Evolutionary conservation across 176 grass and related monocot species (phyloP), one percentile per base, ranked within the genome.

Genomic region (Aegilops bicornis): DNA sequence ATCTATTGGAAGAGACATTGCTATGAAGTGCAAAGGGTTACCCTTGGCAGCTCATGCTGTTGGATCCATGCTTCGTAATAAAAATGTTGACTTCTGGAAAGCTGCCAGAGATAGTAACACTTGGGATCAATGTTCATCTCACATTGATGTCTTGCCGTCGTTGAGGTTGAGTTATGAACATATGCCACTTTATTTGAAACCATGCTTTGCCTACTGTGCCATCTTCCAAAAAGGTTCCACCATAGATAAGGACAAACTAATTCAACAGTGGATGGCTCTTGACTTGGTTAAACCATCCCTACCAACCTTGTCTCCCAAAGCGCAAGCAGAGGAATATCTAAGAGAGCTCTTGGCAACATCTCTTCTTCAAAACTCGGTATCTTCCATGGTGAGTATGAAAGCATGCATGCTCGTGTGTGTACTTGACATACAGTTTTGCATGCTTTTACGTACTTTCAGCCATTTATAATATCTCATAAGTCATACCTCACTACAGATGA

Each of bases 11-110:
- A 54, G 45, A 50, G 73, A 76, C 45, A 76, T 54, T 76, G 43
- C 73, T 30, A 54, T 19, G 9, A 76, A 76, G 43, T 76, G 73
- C 73, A 76, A 76, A 76, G 73, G 73, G 10, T 31, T 76, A 30
- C 73, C 73, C 73, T 11, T 76, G 45, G 73, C 73, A 52, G 73
- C 73, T 20, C 73, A 76, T 76, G 73, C 45, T 54, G 24, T 76
- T 50, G 73, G 42, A 76, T 76, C 73, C 73, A 76, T 76, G 73
- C 73, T 76, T 50, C 73, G 24, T 30, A 76, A 76, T 50, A 52
- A 76, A 76, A 76, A 23, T 20, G 16, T 76, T 76, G 45, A 54
- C 3, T 76, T 76, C 45, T 76, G 73, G 45, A 76, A 76, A 76
- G 73, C 73, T 76, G 15, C 73, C 43, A 76, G 25, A 76, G 73